Conservation (phyloP, 805 yeast genomes). For the Yamadazyma nakazawae region DNA sequence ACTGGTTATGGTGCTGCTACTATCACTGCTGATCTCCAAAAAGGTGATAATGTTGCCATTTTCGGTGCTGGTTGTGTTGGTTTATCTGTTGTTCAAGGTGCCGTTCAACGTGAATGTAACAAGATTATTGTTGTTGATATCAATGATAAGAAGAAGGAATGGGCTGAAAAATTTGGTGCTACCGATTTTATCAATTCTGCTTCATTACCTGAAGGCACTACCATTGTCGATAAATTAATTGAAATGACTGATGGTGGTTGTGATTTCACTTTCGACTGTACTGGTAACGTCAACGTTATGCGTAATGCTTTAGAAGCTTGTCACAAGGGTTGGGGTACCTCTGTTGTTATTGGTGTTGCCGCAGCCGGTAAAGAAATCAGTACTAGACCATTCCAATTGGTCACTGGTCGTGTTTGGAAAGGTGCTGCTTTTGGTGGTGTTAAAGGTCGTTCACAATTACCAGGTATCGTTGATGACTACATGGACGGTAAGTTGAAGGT, state of each 20-base stretch:
- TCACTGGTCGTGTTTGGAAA: constrained; percentile 97
- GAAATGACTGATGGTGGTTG: constrained; percentile 96
- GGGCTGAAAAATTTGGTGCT: constrained; percentile 91
- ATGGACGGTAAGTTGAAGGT: constrained; percentile 78
- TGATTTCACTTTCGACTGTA: constrained; percentile 95
- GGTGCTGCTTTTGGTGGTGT: constrained; percentile 99
- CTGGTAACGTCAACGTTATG: constrained; percentile 95
- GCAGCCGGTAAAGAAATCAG: constrained; percentile 97
- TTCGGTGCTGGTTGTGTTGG: constrained; percentile 99
- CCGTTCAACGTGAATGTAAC: constrained; percentile 74
- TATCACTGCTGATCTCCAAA: constrained; percentile 85
- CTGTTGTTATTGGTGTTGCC: constrained; percentile 95
- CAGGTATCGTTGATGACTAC: constrained; percentile 84
- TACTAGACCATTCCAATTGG: constrained; percentile 98
- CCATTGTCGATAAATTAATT: constrained; percentile 76
- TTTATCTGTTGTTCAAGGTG: constrained; percentile 94
- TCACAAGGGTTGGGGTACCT: constrained; percentile 99
- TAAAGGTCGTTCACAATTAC: constrained; percentile 95
- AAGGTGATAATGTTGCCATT: constrained; percentile 92
- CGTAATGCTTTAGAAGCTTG: constrained; percentile 94
- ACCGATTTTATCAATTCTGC: constrained; percentile 91
- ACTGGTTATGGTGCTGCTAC: constrained; percentile 98
- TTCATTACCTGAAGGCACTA: constrained; percentile 65
- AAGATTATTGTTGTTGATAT: constrained; percentile 83
- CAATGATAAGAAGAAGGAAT: constrained; percentile 76